Evolutionary conservation across 2,329 filamentous ascomycete species (phyloP).

Genomic region (Fusarium hostae): DNA sequence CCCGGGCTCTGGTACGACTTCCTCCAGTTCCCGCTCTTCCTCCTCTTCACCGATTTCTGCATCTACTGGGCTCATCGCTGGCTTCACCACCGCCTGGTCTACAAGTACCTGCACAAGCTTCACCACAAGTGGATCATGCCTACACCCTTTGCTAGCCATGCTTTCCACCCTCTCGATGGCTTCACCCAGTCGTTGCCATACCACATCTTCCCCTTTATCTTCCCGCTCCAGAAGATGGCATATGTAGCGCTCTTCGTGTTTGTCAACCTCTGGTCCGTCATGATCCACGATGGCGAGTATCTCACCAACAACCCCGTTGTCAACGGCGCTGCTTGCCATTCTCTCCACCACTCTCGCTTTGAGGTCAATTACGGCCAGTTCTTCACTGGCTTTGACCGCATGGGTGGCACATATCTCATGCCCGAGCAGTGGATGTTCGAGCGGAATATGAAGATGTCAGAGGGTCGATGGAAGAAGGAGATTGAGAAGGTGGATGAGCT

Average conservation of each 20-base stretch:
- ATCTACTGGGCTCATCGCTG: conserved; percentile 94
- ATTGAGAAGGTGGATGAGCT: conserved; percentile 67
- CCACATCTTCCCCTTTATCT: conserved; percentile 91
- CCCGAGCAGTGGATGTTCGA: conserved; percentile 88
- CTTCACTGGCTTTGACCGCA: conserved; percentile 89
- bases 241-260: conserved; percentile 89
- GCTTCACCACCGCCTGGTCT: conserved; percentile 79
- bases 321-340: conserved; percentile 94
- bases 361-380: conserved; percentile 89
- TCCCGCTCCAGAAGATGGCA: conserved; percentile 90
- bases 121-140: conserved; percentile 99
- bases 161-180: conserved; percentile 94
- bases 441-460: conserved; percentile 85
- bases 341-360: conserved; percentile 72
- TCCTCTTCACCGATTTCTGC: conserved; percentile 87
- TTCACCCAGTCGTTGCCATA: conserved; percentile 91
- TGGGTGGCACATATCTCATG: conserved; percentile 86
- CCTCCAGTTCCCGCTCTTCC: conserved; percentile 87
- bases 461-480: conserved; percentile 83
- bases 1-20: conserved; percentile 82
- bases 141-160: conserved; percentile 89
- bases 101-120: conserved; percentile 93
- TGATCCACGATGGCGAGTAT: conserved; percentile 97
- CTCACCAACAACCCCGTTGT: conserved; percentile 89
- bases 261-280: conserved; percentile 96